Evolutionary conservation across 2,329 filamentous ascomycete genomes (phyloP), one percentile per base, ranked within the genome.

Genomic region (Talaromyces verruculosus): DNA sequence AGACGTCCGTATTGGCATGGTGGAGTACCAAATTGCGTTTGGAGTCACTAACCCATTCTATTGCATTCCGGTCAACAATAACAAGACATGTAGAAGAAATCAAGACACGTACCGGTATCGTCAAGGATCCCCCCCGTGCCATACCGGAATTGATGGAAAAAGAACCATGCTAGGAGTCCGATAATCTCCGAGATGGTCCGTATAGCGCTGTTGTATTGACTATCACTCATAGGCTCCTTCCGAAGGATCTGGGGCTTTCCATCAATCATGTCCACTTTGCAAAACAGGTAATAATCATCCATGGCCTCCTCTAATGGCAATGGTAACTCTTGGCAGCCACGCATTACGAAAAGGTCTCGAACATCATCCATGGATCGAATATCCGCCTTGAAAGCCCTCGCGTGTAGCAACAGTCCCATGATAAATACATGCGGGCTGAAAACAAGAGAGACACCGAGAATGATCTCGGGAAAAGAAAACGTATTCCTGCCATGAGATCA

Each of bases 201-300:
- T 11, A 71, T 67, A 57, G 70, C 66, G 25, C 15, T 43, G 47
- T 67, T 30, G 1, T 70, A 61, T 30, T 55, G 68, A 39, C 39
- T 19, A 43, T 61, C 43, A 53, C 65, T 66, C 60, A 73, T 72
- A 4, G 30, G 68, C 28, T 30, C 28, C 28, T 30, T 30, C 2
- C 45, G 67, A 30, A 70, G 47, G 59, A 72, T 71, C 37, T 43
- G 13, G 43, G 68, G 66, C 67, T 71, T 22, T 51, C 67, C 58
- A 61, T 60, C 43, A 45, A 69, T 64, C 11, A 70, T 28, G 15
- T 68, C 19, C 17, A 71, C 63, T 51, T 70, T 71, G 11, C 17
- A 65, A 53, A 74, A 74, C 43, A 74, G 15, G 68, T 72, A 72
- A 43, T 71, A 69, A 39, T 73, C 58, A 64, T 68, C 66, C 51